Base-by-base conservation (phyloP, 2,329 filamentous ascomycete genomes). In the Aspergillus sp. region DNA sequence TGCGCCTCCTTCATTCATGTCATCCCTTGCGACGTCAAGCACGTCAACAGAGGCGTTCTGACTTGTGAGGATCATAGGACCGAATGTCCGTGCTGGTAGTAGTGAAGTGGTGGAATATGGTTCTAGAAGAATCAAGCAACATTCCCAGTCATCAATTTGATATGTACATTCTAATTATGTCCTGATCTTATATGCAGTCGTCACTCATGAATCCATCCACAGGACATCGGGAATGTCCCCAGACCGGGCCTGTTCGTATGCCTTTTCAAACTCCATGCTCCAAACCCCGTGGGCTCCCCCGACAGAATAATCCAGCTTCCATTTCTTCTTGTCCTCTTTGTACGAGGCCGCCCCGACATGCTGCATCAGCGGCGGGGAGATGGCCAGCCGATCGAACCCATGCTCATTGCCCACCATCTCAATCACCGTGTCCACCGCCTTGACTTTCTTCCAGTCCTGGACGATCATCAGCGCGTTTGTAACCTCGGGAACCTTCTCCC, bases 341-440 rank as follows among this genome's bases (percentile, higher is more conserved):
- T 60, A 64, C 13, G 61, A 62, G 14, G 54, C 56, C 6, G 60
- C 61, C 10, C 60, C 61, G 9, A 64, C 50, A 49, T 64, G 61
- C 41, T 64, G 61, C 60, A 64, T 61, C 49, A 60, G 56, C 3
- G 61, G 62, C 11, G 61, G 61, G 16, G 61, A 58, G 9, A 64
- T 56, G 9, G 52, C 60, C 36, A 62, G 23, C 13, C 61, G 54
- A 45, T 64, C 61, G 13, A 61, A 32, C 0, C 21, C 50, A 21
- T 50, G 19, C 11, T 55, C 49, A 16, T 58, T 50, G 2, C 58
- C 61, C 36, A 60, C 38, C 10, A 47, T 43, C 54, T 64, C 61
- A 13, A 64, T 59, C 21, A 55, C 56, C 14, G 50, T 59, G 17
- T 64, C 58, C 32, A 62, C 58, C 4, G 61, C 55, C 32, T 58